These are phyloP conservation scores for Carex pumila DNA, from an alignment of 176 grass and related monocot species.

Conservation along the genomic window DNA sequence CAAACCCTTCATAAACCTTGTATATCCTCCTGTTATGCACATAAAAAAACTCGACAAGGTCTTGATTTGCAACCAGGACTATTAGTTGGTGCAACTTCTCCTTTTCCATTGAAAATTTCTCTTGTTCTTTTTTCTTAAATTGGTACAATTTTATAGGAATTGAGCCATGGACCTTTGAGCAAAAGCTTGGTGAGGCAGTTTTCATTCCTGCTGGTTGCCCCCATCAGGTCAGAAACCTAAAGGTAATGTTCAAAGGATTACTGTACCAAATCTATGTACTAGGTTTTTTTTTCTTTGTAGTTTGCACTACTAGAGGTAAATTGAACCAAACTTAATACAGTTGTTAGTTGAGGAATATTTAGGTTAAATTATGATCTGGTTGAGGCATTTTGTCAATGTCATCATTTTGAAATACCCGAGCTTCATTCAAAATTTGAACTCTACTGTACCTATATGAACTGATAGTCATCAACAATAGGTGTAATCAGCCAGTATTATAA, in stretches of 20 bases:
- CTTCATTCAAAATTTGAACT: not conserved
- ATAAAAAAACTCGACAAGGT: not conserved
- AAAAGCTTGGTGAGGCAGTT: slow-evolving; percentile 82
- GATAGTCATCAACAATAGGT: not conserved
- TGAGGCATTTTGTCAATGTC: not conserved
- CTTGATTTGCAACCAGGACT: not conserved
- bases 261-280: not conserved
- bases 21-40: not conserved
- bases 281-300: not conserved
- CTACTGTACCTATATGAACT: not conserved
- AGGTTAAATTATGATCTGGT: not conserved
- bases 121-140: not conserved
- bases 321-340: not conserved
- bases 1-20: not conserved
- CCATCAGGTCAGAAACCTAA: slow-evolving; percentile 83
- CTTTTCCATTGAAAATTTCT: not conserved
- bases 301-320: not conserved
- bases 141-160: slow-evolving; percentile 36
- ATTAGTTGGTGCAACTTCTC: not conserved
- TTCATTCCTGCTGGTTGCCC: slow-evolving; percentile 83
- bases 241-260: slow-evolving; percentile 33
- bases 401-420: not conserved
- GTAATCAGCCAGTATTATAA: not conserved
- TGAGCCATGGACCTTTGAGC: slow-evolving; percentile 88
- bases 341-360: not conserved